phyloP scores from a whole-genome alignment of 2,329 filamentous ascomycete species.

The Colletotrichum echinochloae region DNA sequence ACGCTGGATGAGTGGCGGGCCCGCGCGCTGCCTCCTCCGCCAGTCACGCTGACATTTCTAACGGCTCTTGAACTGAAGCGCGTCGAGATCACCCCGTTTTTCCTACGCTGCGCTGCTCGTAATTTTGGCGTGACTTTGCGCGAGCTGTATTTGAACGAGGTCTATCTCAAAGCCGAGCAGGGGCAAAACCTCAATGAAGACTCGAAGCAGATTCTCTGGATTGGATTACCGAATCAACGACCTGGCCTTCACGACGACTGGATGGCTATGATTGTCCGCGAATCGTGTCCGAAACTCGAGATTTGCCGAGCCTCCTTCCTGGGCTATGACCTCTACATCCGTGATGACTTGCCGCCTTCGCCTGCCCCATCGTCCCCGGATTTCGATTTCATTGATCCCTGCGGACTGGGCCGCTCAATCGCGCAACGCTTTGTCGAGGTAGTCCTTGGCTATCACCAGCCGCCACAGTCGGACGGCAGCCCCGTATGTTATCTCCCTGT shows the following conservation, averaged over 20 bases:
- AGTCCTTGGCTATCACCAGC: slow-evolving; percentile 55
- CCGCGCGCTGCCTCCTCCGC: slow-evolving; percentile 53
- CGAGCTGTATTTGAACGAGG: slow-evolving; percentile 60
- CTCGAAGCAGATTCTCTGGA: slow-evolving; percentile 55
- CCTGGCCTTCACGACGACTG: slow-evolving; percentile 53
- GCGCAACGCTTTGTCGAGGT: slow-evolving; percentile 62
- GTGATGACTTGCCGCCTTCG: slow-evolving; percentile 47
- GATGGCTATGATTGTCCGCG: slow-evolving; percentile 57
- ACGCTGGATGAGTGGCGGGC: slow-evolving; percentile 55
- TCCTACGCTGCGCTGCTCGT: slow-evolving; percentile 50
- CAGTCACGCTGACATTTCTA: slow-evolving; percentile 52
- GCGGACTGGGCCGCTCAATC: slow-evolving; percentile 53
- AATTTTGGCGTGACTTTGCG: slow-evolving; percentile 54
- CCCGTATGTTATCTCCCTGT: slow-evolving; percentile 36
- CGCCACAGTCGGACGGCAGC: slow-evolving; percentile 47
- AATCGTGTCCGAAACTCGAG: slow-evolving; percentile 50
- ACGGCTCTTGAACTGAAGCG: slow-evolving; percentile 58
- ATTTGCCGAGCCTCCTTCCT: slow-evolving; percentile 59
- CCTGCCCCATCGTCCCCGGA: slow-evolving; percentile 40
- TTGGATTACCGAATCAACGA: slow-evolving; percentile 58
- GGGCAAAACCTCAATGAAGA: slow-evolving; percentile 49
- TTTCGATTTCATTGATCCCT: slow-evolving; percentile 58
- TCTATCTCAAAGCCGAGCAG: slow-evolving; percentile 58
- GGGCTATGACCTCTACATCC: slow-evolving; percentile 56
- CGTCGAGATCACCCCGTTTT: slow-evolving; percentile 53